Evolutionary conservation across 768 basidiomycete genomes (phyloP).

Genomic region (Lenzites betulinus): DNA sequence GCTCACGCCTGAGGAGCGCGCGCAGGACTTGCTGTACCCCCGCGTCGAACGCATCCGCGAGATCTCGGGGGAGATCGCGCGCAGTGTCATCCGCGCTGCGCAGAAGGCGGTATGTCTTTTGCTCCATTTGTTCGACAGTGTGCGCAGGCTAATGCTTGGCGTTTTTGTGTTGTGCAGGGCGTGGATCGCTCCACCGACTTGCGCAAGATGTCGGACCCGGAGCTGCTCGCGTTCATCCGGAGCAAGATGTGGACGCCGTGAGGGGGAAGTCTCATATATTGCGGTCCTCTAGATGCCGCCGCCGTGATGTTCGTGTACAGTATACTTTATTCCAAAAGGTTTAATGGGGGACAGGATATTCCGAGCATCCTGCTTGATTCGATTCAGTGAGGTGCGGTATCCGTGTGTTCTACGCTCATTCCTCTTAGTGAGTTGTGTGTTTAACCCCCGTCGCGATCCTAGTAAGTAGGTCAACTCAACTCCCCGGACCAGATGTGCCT

Average conservation of each 20-base stretch:
- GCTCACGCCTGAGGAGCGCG: conserved; percentile 68
- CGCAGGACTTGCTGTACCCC: conserved; percentile 76
- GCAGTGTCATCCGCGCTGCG: conserved; percentile 74
- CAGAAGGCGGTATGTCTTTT: conserved; percentile 63
- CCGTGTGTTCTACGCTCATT: too few relatives aligned
- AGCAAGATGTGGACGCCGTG: conserved; percentile 75
- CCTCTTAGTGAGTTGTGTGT: too few relatives aligned
- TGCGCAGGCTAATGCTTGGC: background rate
- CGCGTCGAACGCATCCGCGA: conserved; percentile 82
- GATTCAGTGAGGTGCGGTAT: too few relatives aligned
- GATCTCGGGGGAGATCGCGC: conserved; percentile 76
- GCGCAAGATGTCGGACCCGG: conserved; percentile 55
- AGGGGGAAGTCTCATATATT: background rate
- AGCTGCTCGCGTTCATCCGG: conserved; percentile 55
- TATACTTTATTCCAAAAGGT: background rate
- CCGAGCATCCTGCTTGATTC: background rate
- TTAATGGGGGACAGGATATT: background rate
- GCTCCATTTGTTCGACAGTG: background rate
- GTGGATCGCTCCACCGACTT: conserved; percentile 40
- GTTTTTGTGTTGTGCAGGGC: conserved; percentile 19
- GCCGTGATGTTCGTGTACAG: background rate
- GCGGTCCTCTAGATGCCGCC: background rate
- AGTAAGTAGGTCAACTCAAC: too few relatives aligned
- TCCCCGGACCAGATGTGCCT: too few relatives aligned
- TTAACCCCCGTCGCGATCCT: too few relatives aligned